These are phyloP conservation scores for Tylopilus intermedius DNA, from an alignment of 768 basidiomycete genomes.

Conservation along the genomic window DNA sequence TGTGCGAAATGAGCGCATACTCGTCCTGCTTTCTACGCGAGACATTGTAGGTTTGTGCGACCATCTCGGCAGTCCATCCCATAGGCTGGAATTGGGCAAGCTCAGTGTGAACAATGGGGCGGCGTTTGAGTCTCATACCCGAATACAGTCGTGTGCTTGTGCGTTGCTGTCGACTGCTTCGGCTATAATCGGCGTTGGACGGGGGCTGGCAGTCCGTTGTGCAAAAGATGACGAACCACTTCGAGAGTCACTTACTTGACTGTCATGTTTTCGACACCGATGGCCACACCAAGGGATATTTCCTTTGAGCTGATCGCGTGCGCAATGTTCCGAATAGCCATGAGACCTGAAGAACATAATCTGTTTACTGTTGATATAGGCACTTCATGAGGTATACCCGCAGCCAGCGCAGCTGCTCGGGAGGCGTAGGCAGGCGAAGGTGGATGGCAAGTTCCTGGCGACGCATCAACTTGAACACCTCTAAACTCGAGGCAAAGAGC, in stretches of 20 bases:
- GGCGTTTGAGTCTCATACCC: constrained; percentile 33
- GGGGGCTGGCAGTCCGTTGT: constrained; percentile 42
- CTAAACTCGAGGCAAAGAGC: too few species aligned
- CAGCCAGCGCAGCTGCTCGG: constrained; percentile 80
- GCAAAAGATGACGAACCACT: not conserved
- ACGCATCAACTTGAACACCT: not conserved
- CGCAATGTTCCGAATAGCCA: constrained; percentile 88
- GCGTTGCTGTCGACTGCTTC: constrained; percentile 52
- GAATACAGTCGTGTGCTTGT: constrained; percentile 71
- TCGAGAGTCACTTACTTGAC: constrained; percentile 47
- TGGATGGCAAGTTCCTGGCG: constrained; percentile 73
- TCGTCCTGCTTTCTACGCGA: constrained; percentile 82
- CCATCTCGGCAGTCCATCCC: constrained; percentile 95
- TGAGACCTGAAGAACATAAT: constrained; percentile 89
- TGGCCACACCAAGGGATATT: constrained; percentile 80
- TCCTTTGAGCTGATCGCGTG: constrained; percentile 82
- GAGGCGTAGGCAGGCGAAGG: constrained; percentile 80
- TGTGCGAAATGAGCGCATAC: constrained; percentile 85
- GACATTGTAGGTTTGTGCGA: constrained; percentile 73
- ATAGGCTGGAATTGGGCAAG: constrained; percentile 54
- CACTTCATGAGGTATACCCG: constrained; percentile 81
- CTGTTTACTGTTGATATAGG: constrained; percentile 91
- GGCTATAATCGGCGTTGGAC: constrained; percentile 67
- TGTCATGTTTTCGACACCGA: constrained; percentile 81
- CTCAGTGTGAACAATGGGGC: not conserved